Percentiles rank a stretch among this genome's conserved stretches.
phyloP scores from a whole-genome alignment of 1,284 basidiomycete species.

The Microbotryum lychnidis-dioicae region DNA sequence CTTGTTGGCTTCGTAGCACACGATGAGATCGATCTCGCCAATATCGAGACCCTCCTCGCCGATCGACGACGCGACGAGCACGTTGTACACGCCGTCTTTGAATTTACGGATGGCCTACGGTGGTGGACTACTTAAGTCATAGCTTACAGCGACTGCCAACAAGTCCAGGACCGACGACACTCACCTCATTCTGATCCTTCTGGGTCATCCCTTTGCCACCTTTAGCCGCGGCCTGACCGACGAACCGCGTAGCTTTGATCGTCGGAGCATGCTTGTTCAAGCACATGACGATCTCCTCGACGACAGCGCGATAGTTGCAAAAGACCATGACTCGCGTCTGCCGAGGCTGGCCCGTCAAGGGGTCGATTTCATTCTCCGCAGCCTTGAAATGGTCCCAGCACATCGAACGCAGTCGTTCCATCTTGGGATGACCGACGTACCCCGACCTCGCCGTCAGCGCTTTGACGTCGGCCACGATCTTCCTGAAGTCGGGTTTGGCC shows the following conservation, averaged over 20 bases:
- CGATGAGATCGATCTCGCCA: slow-evolving; percentile 93
- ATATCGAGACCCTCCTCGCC: slow-evolving; percentile 99
- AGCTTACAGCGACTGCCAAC: too few relatives aligned
- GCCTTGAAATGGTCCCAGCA: slow-evolving; percentile 70
- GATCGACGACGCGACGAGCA: slow-evolving; percentile 91
- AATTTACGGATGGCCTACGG: slow-evolving; percentile 70
- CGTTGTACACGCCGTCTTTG: slow-evolving; percentile 78
- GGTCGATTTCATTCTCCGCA: slow-evolving; percentile 47
- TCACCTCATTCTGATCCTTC: slow-evolving; percentile 79
- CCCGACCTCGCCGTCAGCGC: slow-evolving; percentile 10
- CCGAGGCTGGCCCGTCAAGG: slow-evolving; percentile 31
- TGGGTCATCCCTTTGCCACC: slow-evolving; percentile 83
- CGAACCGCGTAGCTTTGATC: slow-evolving; percentile 71
- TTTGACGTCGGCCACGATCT: slow-evolving; percentile 38
- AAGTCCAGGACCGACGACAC: slow-evolving; percentile 21
- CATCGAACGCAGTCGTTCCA: slow-evolving; percentile 69
- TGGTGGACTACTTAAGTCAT: slow-evolving; percentile 17
- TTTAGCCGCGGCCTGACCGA: slow-evolving; percentile 83
- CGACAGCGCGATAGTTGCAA: slow-evolving; percentile 75
- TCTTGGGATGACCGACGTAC: slow-evolving; percentile 68
- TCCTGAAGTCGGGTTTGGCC: slow-evolving; percentile 40
- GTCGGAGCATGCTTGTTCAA: slow-evolving; percentile 62
- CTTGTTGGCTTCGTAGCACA: slow-evolving; percentile 95
- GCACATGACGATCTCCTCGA: slow-evolving; percentile 70
- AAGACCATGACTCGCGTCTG: slow-evolving; percentile 79